Evolutionary conservation across 1,139 yeast genomes (phyloP), one percentile per base, ranked within the genome.

Genomic region (Debaryomycetaceae sp.): DNA sequence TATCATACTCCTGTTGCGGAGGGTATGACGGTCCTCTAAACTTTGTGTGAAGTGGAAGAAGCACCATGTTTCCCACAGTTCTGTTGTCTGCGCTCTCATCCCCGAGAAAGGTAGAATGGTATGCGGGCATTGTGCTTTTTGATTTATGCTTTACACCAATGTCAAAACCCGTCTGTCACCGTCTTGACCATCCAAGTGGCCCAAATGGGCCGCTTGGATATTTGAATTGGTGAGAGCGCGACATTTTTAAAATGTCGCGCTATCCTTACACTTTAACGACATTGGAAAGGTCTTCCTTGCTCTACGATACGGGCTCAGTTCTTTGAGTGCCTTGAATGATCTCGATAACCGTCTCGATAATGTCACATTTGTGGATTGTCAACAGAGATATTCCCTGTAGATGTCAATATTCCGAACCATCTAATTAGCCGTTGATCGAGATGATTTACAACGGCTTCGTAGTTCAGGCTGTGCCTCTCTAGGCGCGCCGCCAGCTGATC

Each of bases 21-120:
- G 95, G 95, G 62, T 84, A 89, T 1, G 97, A 84, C 5, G 99
- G 98, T 5, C 99, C 99, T 53, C 96, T 78, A 65, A 80, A 86
- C 55, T 80, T 81, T 36, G 98, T 85, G 58, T 83, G 84, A 51
- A 93, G 73, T 34, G 99, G 97, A 45, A 91, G 71, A 29, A 95
- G 71, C 5, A 87, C 89, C 49, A 89, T 73, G 68, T 91, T 93
- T 29, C 91, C 90, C 40, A 68, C 62, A 22, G 62, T 49, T 48
- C 78, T 53, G 41, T 48, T 48, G 42, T 61, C 75, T 36, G 74
- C 59, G 33, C 70, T 63, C 34, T 78, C 81, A 51, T 83, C 87
- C n/a, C 81, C 81, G 42, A 86, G 75, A 60, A 90, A 89, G 4
- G 96, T 88, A n/a, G 96, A 88, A 60, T 90, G 96, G 59, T 87